A percentile compares a stretch with the other conserved stretches of the same genome.
Evolutionary conservation across 2,329 filamentous ascomycete genomes (phyloP).

Genomic region (Tolypocladium pustulatum): DNA sequence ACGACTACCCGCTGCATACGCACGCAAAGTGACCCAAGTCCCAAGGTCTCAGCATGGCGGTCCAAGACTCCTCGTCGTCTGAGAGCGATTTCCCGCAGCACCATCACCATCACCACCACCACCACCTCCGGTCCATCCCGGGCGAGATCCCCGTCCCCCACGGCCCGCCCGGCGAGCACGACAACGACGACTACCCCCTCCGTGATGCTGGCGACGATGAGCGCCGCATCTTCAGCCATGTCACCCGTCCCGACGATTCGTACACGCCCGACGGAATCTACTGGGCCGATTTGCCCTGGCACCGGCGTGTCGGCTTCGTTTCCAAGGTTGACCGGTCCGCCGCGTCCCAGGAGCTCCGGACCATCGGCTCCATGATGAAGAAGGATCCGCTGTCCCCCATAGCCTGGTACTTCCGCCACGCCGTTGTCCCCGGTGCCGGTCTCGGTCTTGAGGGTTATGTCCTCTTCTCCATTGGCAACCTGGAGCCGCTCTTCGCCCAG

Average conservation of each 20-base stretch:
- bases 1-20: background rate
- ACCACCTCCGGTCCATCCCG: constrained; percentile 25
- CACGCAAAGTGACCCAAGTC: background rate
- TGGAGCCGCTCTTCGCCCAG: constrained; percentile 68
- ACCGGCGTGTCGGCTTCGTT: constrained; percentile 66
- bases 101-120: constrained; percentile 10
- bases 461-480: constrained; percentile 91
- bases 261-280: constrained; percentile 77
- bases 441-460: constrained; percentile 92
- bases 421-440: constrained; percentile 84
- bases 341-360: constrained; percentile 52
- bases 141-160: constrained; percentile 48
- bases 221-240: constrained; percentile 58
- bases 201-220: constrained; percentile 35
- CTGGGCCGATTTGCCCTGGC: constrained; percentile 78
- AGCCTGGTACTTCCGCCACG: constrained; percentile 81
- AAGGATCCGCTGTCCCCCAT: constrained; percentile 74
- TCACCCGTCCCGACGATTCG: constrained; percentile 81
- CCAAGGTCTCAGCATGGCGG: background rate
- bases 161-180: constrained; percentile 32
- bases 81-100: background rate
- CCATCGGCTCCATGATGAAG: constrained; percentile 73
- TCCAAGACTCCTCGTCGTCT: constrained; percentile 1
- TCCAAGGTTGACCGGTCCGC: constrained; percentile 61
- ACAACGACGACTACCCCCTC: constrained; percentile 34